These are phyloP conservation scores for Penicillium simplicissimum DNA, from an alignment of 495 filamentous ascomycete genomes.

Conservation along the genomic window DNA sequence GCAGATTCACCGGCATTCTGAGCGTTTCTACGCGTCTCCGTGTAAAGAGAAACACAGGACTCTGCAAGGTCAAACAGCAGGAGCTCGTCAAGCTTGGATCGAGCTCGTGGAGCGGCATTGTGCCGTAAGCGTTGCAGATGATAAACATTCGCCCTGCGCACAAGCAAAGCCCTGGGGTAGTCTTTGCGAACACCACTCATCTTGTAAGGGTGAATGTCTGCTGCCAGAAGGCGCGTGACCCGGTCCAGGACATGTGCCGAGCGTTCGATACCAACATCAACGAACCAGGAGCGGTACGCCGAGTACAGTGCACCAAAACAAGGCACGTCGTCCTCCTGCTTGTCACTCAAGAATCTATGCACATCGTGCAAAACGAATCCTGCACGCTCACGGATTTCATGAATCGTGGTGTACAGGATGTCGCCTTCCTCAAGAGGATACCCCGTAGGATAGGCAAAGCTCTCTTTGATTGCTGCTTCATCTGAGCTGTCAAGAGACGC, in stretches of 20 bases:
- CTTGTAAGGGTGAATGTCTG: conserved; percentile 90
- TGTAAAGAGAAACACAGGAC: conserved; percentile 91
- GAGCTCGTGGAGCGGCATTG: conserved; percentile 82
- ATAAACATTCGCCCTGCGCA: conserved; percentile 90
- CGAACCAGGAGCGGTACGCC: conserved; percentile 93
- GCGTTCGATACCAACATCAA: conserved; percentile 93
- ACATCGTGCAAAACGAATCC: conserved; percentile 81
- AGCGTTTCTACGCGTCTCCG: conserved; percentile 90
- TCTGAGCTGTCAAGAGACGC: conserved; percentile 66
- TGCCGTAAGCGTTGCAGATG: conserved; percentile 90
- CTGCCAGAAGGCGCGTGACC: conserved; percentile 74
- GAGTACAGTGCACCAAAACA: conserved; percentile 93
- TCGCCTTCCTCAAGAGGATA: conserved; percentile 71
- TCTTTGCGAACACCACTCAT: conserved; percentile 88
- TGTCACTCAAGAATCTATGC: conserved; percentile 76
- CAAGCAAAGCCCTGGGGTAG: conserved; percentile 85
- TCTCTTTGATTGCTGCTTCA: conserved; percentile 77
- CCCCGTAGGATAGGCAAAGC: conserved; percentile 82
- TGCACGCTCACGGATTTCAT: conserved; percentile 73
- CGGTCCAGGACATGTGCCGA: conserved; percentile 92
- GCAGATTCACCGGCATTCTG: conserved; percentile 92
- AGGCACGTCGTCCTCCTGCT: conserved; percentile 92
- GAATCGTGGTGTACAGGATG: conserved; percentile 68
- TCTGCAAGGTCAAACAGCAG: conserved; percentile 86
- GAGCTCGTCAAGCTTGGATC: conserved; percentile 78